Evolutionary conservation across 139 green algal genomes (phyloP).

Genomic region (Chlamydomonas asymmetrica): DNA sequence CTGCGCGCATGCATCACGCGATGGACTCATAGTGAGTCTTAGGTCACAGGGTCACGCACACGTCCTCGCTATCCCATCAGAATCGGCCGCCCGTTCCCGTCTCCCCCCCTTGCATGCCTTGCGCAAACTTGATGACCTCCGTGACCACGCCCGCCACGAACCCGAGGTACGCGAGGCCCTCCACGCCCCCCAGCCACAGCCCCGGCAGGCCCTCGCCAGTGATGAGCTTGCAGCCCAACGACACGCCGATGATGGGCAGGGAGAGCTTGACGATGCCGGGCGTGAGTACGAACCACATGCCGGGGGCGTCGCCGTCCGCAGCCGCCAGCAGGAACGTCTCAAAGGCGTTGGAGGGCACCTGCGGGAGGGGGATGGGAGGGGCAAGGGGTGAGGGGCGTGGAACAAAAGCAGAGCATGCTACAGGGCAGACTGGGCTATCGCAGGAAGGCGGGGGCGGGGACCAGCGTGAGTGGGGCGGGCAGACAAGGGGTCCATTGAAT

Average conservation of each 20-base stretch:
- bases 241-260: constrained; percentile 18
- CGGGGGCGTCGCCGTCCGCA: constrained; percentile 50
- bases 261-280: constrained; percentile 20
- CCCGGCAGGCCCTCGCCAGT: constrained; percentile 26
- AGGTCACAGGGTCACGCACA: too few species aligned
- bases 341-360: constrained; percentile 48
- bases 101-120: constrained; percentile 33
- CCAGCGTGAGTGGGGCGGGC: neutral
- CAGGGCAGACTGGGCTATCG: neutral
- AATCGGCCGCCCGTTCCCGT: constrained; percentile 32
- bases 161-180: neutral
- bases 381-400: neutral
- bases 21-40: too few species aligned
- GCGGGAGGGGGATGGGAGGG: neutral
- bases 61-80: too few species aligned
- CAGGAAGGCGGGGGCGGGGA: neutral
- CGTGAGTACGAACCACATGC: constrained; percentile 44
- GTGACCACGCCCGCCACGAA: constrained; percentile 5
- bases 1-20: too few species aligned
- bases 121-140: constrained; percentile 22
- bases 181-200: constrained; percentile 3
- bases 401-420: too few species aligned
- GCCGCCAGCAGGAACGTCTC: constrained; percentile 57
- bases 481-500: neutral
- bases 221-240: constrained; percentile 24